phyloP scores from a whole-genome alignment of 73 alveolate species.

The Blepharisma japonicum region DNA sequence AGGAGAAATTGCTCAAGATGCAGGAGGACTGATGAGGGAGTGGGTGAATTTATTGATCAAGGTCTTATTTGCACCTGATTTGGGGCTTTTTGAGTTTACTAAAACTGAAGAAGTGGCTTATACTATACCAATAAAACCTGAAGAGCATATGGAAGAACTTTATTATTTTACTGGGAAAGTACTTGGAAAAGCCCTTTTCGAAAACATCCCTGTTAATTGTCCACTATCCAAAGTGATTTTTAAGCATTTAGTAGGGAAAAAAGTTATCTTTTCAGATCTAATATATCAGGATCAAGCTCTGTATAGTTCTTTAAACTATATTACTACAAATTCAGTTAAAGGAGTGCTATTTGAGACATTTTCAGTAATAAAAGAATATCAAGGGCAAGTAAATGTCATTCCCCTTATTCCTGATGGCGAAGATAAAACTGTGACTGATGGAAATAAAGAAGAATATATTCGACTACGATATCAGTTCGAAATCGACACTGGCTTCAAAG shows the following conservation, averaged over 20 bases:
- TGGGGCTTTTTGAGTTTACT: conserved; percentile 34
- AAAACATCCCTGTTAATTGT: conserved; percentile 79
- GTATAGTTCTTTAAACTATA: conserved; percentile 40
- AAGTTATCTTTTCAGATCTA: conserved; percentile 60
- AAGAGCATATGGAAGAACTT: background rate
- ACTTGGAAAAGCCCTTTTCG: conserved; percentile 82
- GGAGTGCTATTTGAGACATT: conserved; percentile 29
- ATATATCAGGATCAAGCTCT: conserved; percentile 56
- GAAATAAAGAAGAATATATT: conserved; percentile 62
- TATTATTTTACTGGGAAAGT: conserved; percentile 78
- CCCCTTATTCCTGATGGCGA: conserved; percentile 42
- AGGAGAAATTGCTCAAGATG: conserved; percentile 56
- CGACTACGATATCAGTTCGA: conserved; percentile 61
- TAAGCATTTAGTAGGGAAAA: conserved; percentile 72
- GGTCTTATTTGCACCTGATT: background rate
- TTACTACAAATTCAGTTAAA: conserved; percentile 26
- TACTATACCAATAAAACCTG: conserved; percentile 27
- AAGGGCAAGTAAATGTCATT: conserved; percentile 44
- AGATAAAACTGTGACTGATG: conserved; percentile 57
- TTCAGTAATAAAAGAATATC: conserved; percentile 51
- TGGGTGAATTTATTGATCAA: conserved; percentile 35
- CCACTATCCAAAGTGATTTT: conserved; percentile 72
- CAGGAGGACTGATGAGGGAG: conserved; percentile 62
- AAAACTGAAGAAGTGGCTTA: conserved; percentile 41
- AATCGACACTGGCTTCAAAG: conserved; percentile 50